Conservation (phyloP, 139 green algal species). For the Monoraphidium neglectum region DNA sequence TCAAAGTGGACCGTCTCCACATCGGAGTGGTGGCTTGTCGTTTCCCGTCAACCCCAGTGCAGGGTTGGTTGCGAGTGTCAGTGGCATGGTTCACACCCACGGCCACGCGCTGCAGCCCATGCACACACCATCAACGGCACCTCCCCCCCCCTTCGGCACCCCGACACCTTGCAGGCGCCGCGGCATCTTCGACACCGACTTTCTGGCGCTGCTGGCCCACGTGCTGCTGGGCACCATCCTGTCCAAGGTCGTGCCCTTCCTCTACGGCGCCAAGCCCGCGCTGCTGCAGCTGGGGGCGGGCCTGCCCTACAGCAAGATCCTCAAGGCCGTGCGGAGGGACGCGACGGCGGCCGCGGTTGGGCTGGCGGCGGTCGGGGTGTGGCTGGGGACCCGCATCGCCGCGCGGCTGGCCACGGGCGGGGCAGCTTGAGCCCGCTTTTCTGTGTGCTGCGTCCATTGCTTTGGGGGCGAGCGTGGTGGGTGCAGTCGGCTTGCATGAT, state of each 20-base stretch:
- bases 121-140: too few species aligned
- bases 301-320: slow-evolving; percentile 48
- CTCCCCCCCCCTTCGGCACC: too few species aligned
- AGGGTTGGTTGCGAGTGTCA: too few species aligned
- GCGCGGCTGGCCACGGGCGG: slow-evolving; percentile 9
- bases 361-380: slow-evolving; percentile 14
- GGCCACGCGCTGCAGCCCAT: too few species aligned
- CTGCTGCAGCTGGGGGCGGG: slow-evolving; percentile 46
- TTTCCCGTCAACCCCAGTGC: too few species aligned
- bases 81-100: too few species aligned
- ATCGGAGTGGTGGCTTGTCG: too few species aligned
- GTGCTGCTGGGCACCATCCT: slow-evolving; percentile 44
- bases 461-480: too few species aligned
- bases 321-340: slow-evolving; percentile 38
- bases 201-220: slow-evolving; percentile 51
- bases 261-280: slow-evolving; percentile 52
- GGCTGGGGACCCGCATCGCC: slow-evolving; percentile 24
- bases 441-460: too few species aligned
- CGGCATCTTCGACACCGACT: slow-evolving; percentile 50
- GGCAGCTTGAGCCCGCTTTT: too few species aligned
- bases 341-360: slow-evolving; percentile 10
- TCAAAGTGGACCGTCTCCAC: too few species aligned
- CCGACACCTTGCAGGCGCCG: slow-evolving; percentile 19
- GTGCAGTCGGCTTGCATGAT: too few species aligned
- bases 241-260: slow-evolving; percentile 45